Evolutionary conservation across 257 asterid genomes (phyloP), one percentile per base, ranked within the genome.

Genomic region (Solanum clarkiae): DNA sequence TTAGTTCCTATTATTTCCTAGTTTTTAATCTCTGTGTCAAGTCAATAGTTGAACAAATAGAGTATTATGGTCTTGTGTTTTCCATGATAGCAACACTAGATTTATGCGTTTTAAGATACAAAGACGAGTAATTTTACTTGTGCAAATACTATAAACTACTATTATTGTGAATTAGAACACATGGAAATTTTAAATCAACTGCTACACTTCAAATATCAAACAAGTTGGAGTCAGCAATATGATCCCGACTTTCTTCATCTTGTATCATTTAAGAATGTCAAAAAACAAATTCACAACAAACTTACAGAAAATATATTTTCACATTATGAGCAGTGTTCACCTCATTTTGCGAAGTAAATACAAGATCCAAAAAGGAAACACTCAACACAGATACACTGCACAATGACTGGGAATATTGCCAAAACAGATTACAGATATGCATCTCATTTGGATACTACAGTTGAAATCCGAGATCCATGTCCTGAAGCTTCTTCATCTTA

Each of bases 401-500:
- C 81, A 74, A 74, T n/a, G 36, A 75, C 81, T 75, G 60, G 8
- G 60, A 51, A 24, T 77, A 26, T 29, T 49, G 63, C 44, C 63
- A 24, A 51, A 45, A 77, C 44, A 77, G 51, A 36, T 77, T 51
- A 77, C 63, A 77, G 51, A 51, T 77, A 51, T 24, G 47, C 51
- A 51, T 77, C 82, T 77, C 82, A 77, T 26, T 77, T 9, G 63
- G 82, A 49, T 84, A n/a, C 54, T 36, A 69, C 55, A 49, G 51
- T 14, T 26, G 53, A 83, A 55, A 63, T 62, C 42, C 62, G 60
- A 42, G 60, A 51, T 56, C 55, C 47, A n/a, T 4, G 4, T 29
- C 44, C 49, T 56, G 32, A 51, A 62, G 53, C 86, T 51, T 51
- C 82, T 55, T 51, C 82, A 24, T 77, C 86, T 91, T 89, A 94